Evolutionary conservation across 805 yeast species (phyloP).

Genomic region (Kluyveromyces wickerhamii): DNA sequence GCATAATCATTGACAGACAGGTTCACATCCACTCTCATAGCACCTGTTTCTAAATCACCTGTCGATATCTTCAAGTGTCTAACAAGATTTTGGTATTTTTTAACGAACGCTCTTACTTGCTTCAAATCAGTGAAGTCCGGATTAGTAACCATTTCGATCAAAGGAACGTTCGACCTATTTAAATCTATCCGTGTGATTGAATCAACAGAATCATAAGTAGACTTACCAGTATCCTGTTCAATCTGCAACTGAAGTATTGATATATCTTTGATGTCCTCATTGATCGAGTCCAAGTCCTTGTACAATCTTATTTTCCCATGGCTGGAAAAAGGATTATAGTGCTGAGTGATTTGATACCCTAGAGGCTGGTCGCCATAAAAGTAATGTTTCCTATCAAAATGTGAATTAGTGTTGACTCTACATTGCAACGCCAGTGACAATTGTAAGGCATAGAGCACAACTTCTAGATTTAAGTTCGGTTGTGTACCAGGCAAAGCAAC

Average conservation of each 20-base stretch:
- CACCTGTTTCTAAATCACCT: slow-evolving; percentile 91
- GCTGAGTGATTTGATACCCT: slow-evolving; percentile 94
- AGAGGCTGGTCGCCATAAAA: slow-evolving; percentile 94
- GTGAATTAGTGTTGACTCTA: slow-evolving; percentile 44
- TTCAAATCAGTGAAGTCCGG: slow-evolving; percentile 70
- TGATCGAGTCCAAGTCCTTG: slow-evolving; percentile 46
- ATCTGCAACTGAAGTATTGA: slow-evolving; percentile 75
- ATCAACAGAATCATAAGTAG: slow-evolving; percentile 41
- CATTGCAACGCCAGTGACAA: slow-evolving; percentile 67
- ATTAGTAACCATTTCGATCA: slow-evolving; percentile 83
- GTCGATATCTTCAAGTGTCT: slow-evolving; percentile 65
- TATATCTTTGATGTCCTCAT: slow-evolving; percentile 38
- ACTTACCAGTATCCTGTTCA: slow-evolving; percentile 92
- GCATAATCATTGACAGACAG: slow-evolving; percentile 66
- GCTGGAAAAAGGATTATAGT: slow-evolving; percentile 66
- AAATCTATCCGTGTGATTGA: slow-evolving; percentile 51
- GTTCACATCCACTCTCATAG: slow-evolving; percentile 91
- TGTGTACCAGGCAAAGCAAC: slow-evolving; percentile 88
- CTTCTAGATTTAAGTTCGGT: slow-evolving; percentile 72
- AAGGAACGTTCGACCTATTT: slow-evolving; percentile 78
- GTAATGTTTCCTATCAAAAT: slow-evolving; percentile 91
- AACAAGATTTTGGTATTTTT: slow-evolving; percentile 68
- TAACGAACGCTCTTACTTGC: slow-evolving; percentile 71
- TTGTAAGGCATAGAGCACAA: slow-evolving; percentile 58
- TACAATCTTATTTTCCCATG: slow-evolving; percentile 51